Percentiles rank a stretch among this genome's conserved stretches.
These are phyloP conservation scores for Talaromyces sp. DNA, from an alignment of 2,329 filamentous ascomycete genomes.

Conservation along the genomic window DNA sequence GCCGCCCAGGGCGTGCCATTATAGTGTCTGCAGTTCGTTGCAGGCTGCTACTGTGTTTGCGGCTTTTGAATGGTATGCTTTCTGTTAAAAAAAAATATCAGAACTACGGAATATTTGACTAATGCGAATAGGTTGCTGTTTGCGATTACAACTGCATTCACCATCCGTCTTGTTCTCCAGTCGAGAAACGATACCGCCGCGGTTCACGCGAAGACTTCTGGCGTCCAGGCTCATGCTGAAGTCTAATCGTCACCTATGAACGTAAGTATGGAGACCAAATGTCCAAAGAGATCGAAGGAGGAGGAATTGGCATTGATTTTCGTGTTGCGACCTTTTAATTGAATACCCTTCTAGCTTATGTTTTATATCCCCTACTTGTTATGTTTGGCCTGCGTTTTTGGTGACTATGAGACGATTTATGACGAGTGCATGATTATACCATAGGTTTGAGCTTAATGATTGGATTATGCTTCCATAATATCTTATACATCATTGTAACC, in stretches of 20 bases:
- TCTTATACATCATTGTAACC: not conserved
- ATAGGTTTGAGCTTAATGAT: not conserved
- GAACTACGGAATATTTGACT: not conserved
- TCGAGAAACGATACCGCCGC: not conserved
- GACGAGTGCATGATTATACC: not conserved
- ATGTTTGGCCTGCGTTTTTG: not conserved
- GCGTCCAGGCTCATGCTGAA: conserved; percentile 8
- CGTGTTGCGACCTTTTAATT: not conserved
- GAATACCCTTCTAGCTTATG: not conserved
- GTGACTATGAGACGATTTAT: not conserved
- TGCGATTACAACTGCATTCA: conserved; percentile 17
- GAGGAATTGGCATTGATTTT: not conserved
- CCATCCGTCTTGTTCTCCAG: conserved; percentile 12
- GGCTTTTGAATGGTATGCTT: conserved; percentile 45
- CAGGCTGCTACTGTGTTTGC: conserved; percentile 53
- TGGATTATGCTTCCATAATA: not conserved
- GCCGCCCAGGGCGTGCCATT: conserved; percentile 24
- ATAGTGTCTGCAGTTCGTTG: conserved; percentile 58
- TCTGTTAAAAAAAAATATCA: not conserved
- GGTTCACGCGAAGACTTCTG: conserved; percentile 13
- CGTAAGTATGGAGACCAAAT: not conserved
- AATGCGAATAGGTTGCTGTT: conserved; percentile 12
- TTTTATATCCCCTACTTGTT: conserved; percentile 1
- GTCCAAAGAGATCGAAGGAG: too few relatives aligned
- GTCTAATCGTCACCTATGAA: not conserved